phyloP scores from a whole-genome alignment of 495 filamentous ascomycete species.

The Xylaria nigripes region DNA sequence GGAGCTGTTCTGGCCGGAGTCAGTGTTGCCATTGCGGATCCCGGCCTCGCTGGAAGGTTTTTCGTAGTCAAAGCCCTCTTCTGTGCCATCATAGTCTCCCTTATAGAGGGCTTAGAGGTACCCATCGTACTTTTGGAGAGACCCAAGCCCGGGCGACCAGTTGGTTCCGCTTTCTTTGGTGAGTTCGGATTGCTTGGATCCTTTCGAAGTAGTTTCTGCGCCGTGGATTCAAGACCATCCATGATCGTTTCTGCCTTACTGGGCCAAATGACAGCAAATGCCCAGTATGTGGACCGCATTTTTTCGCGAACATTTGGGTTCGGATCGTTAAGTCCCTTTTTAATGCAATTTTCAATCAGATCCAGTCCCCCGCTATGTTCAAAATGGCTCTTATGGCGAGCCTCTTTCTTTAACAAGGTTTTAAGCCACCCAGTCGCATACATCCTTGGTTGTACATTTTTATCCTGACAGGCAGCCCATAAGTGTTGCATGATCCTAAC shows the following conservation, averaged over 20 bases:
- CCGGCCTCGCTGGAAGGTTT: slow-evolving; percentile 58
- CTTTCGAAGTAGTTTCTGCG: slow-evolving; percentile 66
- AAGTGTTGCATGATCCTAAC: slow-evolving; percentile 76
- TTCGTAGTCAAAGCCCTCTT: slow-evolving; percentile 58
- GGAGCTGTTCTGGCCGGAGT: slow-evolving; percentile 49
- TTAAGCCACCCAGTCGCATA: slow-evolving; percentile 78
- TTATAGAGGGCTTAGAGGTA: slow-evolving; percentile 52
- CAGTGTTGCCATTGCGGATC: slow-evolving; percentile 63
- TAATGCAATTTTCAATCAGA: slow-evolving; percentile 76
- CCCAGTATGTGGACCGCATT: slow-evolving; percentile 80
- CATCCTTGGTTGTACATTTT: slow-evolving; percentile 75
- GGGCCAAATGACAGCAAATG: slow-evolving; percentile 68
- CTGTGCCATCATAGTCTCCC: slow-evolving; percentile 74
- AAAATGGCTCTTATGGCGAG: slow-evolving; percentile 67
- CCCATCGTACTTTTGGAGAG: slow-evolving; percentile 50
- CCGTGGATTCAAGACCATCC: slow-evolving; percentile 61
- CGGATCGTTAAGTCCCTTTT: slow-evolving; percentile 74
- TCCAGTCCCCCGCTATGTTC: slow-evolving; percentile 79
- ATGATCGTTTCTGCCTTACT: slow-evolving; percentile 73
- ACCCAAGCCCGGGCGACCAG: slow-evolving; percentile 41
- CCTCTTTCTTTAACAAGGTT: slow-evolving; percentile 68
- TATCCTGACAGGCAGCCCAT: slow-evolving; percentile 71
- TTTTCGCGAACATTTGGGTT: slow-evolving; percentile 81
- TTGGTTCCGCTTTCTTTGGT: slow-evolving; percentile 43
- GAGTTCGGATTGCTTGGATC: slow-evolving; percentile 72